Evolutionary conservation across 2,329 filamentous ascomycete species (phyloP).

Genomic region (Proliferodiscus dingleyae): DNA sequence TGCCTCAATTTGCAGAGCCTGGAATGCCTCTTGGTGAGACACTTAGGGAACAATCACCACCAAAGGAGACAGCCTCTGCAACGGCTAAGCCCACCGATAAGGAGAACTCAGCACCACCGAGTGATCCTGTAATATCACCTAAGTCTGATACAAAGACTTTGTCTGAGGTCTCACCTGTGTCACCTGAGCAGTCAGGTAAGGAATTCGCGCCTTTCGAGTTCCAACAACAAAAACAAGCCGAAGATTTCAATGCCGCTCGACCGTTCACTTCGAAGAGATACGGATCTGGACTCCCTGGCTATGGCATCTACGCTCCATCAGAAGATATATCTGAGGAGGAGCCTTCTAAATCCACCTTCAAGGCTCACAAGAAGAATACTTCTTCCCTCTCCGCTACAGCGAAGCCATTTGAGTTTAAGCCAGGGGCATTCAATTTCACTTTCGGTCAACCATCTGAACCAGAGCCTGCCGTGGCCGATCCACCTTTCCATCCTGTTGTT

Average conservation of each 20-base stretch:
- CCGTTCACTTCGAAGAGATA: constrained; percentile 26
- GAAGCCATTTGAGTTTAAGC: constrained; percentile 53
- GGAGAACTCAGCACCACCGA: constrained; percentile 27
- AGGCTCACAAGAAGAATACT: constrained; percentile 38
- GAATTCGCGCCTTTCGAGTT: constrained; percentile 61
- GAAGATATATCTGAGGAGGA: constrained; percentile 17
- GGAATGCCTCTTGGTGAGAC: constrained; percentile 35
- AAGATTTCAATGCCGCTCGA: constrained; percentile 33
- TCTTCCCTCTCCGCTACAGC: constrained; percentile 66
- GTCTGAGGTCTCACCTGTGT: constrained; percentile 42
- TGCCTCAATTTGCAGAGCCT: constrained; percentile 67
- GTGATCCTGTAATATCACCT: constrained; percentile 33
- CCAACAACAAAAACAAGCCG: constrained; percentile 39
- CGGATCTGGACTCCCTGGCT: constrained; percentile 25
- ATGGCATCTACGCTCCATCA: constrained; percentile 30
- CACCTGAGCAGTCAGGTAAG: constrained; percentile 43
- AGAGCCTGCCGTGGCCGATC: constrained; percentile 4
- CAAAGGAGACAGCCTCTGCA: constrained; percentile 20
- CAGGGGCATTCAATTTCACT: constrained; percentile 25
- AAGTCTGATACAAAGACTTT: constrained; percentile 38
- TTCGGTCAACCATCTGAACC: constrained; percentile 15
- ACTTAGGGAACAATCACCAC: constrained; percentile 27
- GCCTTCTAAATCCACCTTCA: constrained; percentile 13
- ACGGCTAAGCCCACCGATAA: constrained; percentile 25
- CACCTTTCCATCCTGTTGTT: constrained; percentile 17